phyloP scores from a whole-genome alignment of 345 rosid genomes.

The Salix arbutifolia region DNA sequence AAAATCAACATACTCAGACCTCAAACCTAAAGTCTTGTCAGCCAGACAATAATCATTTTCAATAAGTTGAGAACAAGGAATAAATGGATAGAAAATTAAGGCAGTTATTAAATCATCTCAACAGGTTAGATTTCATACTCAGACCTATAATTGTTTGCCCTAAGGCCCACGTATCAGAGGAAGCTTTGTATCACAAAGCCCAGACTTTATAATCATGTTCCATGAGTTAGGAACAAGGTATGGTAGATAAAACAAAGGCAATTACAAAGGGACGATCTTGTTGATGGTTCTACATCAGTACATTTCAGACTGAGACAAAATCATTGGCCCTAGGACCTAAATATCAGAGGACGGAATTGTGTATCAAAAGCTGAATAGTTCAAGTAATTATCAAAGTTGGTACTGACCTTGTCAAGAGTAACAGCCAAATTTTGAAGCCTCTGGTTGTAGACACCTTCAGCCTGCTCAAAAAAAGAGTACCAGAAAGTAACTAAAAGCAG shows the following conservation, averaged over 20 bases:
- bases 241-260: not conserved
- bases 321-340: not conserved
- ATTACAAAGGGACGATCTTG: not conserved
- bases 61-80: not conserved
- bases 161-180: not conserved
- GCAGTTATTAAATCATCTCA: not conserved
- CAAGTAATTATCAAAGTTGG: not conserved
- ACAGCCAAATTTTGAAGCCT: constrained; percentile 98
- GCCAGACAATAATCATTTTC: not conserved
- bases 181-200: not conserved
- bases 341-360: not conserved
- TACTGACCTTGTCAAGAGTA: constrained; percentile 91
- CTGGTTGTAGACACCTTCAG: constrained; percentile 99
- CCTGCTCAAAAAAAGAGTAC: constrained; percentile 47
- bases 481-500: constrained; percentile 14
- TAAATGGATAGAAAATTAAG: not conserved
- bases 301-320: not conserved
- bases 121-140: not conserved
- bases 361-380: not conserved
- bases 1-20: not conserved
- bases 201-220: not conserved
- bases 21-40: not conserved
- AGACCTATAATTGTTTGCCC: not conserved
- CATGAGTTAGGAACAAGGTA: not conserved
- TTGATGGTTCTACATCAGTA: not conserved